Evolutionary conservation across 73 alveolate species (phyloP).

Genomic region (Durusdinium trenchii): DNA sequence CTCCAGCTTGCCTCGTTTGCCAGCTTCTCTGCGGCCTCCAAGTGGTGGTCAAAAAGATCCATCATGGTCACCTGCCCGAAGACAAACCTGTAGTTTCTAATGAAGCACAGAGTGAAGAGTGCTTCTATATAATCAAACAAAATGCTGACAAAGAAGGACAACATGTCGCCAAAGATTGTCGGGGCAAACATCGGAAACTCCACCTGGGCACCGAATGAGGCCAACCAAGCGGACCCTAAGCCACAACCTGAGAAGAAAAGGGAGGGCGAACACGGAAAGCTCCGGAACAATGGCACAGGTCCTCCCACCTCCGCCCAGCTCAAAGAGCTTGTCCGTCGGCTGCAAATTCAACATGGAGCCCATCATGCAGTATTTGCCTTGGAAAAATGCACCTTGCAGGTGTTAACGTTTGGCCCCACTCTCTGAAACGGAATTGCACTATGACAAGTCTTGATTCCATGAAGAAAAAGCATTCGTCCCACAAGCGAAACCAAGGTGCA

Average conservation of each 20-base stretch:
- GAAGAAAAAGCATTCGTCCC: neutral
- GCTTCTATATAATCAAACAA: neutral
- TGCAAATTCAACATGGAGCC: slow-evolving; percentile 3
- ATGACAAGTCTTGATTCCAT: neutral
- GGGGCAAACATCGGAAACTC: neutral
- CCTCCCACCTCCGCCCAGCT: neutral
- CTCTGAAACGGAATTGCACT: neutral
- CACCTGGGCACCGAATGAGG: slow-evolving; percentile 7
- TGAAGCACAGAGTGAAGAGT: neutral
- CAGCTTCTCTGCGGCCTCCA: slow-evolving; percentile 7
- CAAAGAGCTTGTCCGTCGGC: slow-evolving; percentile 4
- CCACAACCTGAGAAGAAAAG: neutral
- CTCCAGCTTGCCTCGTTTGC: neutral
- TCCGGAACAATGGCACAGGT: neutral
- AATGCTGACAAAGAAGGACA: neutral
- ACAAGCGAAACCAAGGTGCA: neutral
- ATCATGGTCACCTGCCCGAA: neutral
- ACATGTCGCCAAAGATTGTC: neutral
- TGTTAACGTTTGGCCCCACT: neutral
- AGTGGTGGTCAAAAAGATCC: neutral
- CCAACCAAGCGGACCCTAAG: slow-evolving; percentile 8
- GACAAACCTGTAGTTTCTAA: neutral
- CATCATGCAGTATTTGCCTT: slow-evolving; percentile 1
- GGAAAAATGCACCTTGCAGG: neutral
- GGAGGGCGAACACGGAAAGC: neutral